A percentile compares a stretch with the other conserved stretches of the same genome.
Evolutionary conservation across 345 rosid genomes (phyloP).

Genomic region (Streptanthus diversifolius): DNA sequence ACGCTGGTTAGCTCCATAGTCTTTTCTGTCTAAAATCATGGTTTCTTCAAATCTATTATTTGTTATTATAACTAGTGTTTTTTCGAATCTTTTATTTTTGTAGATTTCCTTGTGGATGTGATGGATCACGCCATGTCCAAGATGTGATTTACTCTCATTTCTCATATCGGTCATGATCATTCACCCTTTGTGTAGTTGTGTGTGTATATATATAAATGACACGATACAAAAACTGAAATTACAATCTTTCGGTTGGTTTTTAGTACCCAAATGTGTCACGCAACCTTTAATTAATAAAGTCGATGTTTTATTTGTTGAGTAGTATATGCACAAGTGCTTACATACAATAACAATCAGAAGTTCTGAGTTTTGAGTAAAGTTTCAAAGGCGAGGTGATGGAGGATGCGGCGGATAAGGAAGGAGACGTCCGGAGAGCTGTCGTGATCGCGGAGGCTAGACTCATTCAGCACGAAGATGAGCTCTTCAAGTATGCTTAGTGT

Average conservation of each 20-base stretch:
- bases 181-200: not conserved
- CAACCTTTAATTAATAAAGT: not conserved
- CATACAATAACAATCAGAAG: not conserved
- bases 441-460: constrained; percentile 18
- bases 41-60: not conserved
- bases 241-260: not conserved
- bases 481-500: constrained; percentile 27
- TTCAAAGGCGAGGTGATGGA: not conserved
- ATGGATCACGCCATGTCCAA: constrained; percentile 77
- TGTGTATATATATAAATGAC: constrained; percentile 1
- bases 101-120: constrained; percentile 82
- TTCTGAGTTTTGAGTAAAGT: too few relatives aligned
- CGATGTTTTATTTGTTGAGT: not conserved
- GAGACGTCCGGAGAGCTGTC: not conserved
- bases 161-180: not conserved
- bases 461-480: constrained; percentile 23
- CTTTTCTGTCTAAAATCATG: not conserved
- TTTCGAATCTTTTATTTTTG: constrained; percentile 4
- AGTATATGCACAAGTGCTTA: not conserved
- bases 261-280: not conserved
- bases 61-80: not conserved
- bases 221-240: not conserved
- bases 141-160: constrained; percentile 44
- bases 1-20: constrained; percentile 57
- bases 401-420: not conserved